Base-by-base conservation (phyloP, 2,329 filamentous ascomycete genomes). In the Neopestalotiopsis sp. region DNA sequence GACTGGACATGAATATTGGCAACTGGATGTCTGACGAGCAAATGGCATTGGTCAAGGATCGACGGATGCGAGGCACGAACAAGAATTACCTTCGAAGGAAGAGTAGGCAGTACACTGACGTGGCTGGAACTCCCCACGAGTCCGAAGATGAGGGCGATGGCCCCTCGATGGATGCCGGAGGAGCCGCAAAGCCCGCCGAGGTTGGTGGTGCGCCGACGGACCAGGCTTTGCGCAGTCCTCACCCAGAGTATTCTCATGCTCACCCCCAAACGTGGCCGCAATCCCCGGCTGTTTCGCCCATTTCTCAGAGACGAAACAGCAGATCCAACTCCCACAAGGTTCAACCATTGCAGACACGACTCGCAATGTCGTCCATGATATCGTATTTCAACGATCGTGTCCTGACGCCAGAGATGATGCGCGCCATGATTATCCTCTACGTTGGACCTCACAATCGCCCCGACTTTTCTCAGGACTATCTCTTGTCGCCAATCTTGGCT, bases 11-110 rank as follows among this genome's bases (percentile, higher is more conserved):
- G 92, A 98, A 97, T 76, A 98, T 98, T 72, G 94, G 94, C 49
- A 98, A 95, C 79, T 99, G 96, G 96, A 98, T 99, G 95, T 95
- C 94, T 0, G 95, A 98, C 75, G 95, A 98, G 79, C 95, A 99
- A 78, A 97, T 98, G 94, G 90, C 94, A 0, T 83, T 99, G 70
- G 97, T 99, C 71, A 91, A 94, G 72, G 95, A 97, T 71, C 90
- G 94, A 12, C 88, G 90, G 69, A 90, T 91, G 77, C 88, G 94
- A 30, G 91, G 91, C 74, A 94, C 91, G 1, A 97, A 98, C 76
- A 87, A 88, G 68, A 88, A 89, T 32, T 92, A 98, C 67, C 84
- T 98, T 12, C 88, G 91, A 45, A 88, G 93, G 69, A 98, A 99
- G 83, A 94, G 90, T 71, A 92, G 94, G 82, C 93, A 98, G 77